Evolutionary conservation across 768 basidiomycete species (phyloP), one percentile per base, ranked within the genome.

Genomic region (Suillus plorans): DNA sequence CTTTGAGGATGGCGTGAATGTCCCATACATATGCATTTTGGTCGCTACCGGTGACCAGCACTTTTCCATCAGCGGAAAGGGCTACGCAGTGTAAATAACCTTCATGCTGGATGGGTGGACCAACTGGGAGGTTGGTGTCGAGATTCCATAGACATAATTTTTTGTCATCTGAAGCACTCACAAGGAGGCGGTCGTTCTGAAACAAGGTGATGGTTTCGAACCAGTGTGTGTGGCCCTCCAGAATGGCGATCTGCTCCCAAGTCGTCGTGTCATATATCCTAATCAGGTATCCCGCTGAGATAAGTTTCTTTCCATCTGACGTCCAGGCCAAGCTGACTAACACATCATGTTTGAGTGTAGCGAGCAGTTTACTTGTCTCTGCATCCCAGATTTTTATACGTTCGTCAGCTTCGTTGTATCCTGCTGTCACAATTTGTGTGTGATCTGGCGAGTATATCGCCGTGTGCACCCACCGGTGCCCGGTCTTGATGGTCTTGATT

Each of bases 1-100:
- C 8, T 28, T 52, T 16, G 12, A 52, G 25, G 28, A 28, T 52
- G 16, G 16, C 16, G 0, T 28, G 7, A 9, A 52, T 4, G 25
- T 52, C 28, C 50, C 50, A 52, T 7, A 2, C 8, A 2, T 52
- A 52, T 1, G 0, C 50, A 2, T 52, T 52, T 9, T 28, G 16
- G 25, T 52, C 14, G 12, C 25, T 0, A 8, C 25, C 25, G 9
- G 50, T 52, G 25, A 52, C 50, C 8, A 52, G 50, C 16, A 18
- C 14, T 14, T 8, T 16, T 52, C 50, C 50, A 9, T 52, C 25
- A 9, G 50, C 0, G 2, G 25, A 28, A 52, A 52, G 1, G 8
- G 50, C 50, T 18, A 2, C 16, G 4, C 25, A 9, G 3, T 9
- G 0, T 1, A 52, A 2, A 3, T 28, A 28, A 1, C 4, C 8